Conservation (phyloP, 75 land plant genomes). For the Picea glauca region DNA sequence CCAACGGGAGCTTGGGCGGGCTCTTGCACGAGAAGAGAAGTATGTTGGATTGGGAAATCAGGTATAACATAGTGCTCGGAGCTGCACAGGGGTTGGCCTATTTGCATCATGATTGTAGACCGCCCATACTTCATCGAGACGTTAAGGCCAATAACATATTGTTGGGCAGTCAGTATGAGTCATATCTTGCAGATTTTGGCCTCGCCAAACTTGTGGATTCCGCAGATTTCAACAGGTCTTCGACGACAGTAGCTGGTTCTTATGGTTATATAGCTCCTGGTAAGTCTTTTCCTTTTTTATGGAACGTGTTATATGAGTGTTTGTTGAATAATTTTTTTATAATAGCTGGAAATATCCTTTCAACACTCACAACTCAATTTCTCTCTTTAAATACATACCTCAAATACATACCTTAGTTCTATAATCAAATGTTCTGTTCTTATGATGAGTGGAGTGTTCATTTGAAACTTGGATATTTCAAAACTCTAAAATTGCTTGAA, state of each 20-base stretch:
- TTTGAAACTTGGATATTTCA: too few relatives aligned
- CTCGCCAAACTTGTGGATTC: conserved; percentile 58
- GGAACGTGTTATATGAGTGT: too few relatives aligned
- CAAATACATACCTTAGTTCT: too few relatives aligned
- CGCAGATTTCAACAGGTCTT: conserved; percentile 15
- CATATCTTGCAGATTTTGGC: conserved; percentile 89
- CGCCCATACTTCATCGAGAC: conserved; percentile 80
- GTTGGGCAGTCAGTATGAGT: conserved; percentile 65
- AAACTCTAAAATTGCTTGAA: too few relatives aligned
- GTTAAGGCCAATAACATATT: conserved; percentile 84
- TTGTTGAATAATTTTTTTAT: too few relatives aligned
- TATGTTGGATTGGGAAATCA: conserved; percentile 64
- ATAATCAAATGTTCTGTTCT: too few relatives aligned
- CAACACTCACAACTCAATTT: too few relatives aligned
- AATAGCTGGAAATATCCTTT: too few relatives aligned
- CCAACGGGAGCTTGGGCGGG: conserved; percentile 64
- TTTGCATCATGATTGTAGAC: conserved; percentile 79
- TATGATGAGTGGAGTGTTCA: too few relatives aligned
- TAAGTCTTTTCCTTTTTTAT: background rate
- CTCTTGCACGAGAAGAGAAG: conserved; percentile 53
- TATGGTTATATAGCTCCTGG: conserved; percentile 92
- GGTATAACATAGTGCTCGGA: conserved; percentile 74
- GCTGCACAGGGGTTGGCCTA: conserved; percentile 87
- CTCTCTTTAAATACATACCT: background rate
- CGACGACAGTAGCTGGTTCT: conserved; percentile 69